Evolutionary conservation across 2,329 filamentous ascomycete genomes (phyloP), one percentile per base, ranked within the genome.

Genomic region (Stenocarpella maydis): DNA sequence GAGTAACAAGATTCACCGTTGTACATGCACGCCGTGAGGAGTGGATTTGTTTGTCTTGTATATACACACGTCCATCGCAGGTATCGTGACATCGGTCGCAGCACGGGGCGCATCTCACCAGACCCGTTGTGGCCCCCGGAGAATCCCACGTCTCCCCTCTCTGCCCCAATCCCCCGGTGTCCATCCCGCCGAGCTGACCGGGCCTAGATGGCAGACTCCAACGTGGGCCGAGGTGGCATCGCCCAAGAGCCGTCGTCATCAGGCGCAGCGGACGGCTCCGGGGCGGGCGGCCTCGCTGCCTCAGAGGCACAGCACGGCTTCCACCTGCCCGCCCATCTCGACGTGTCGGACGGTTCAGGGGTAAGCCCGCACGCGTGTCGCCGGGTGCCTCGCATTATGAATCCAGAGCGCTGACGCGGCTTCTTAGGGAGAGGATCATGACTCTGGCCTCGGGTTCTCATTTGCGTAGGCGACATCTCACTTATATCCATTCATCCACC

Each of bases 401-500:
- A 26, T n/a, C 12, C 15, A 43, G 17, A 26, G 19, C 17, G 10
- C 37, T 63, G 34, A 63, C n/a, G 0, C 3, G n/a, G 19, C 3
- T 21, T 55, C 21, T n/a, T 26, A 69, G 67, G 63, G 52, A 43
- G 67, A 69, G n/a, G 67, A 69, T 37, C 63, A 45, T 28, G 67
- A 69, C 67, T 69, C 67, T 19, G 67, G 52, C 41, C 37, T 69
- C 43, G 67, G 67, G 8, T 66, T 58, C 37, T 69, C 67, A 34
- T 58, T 69, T 14, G 65, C 61, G 67, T 69, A 69, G 47, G 58
- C 43, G 24, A 26, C 12, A 8, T 24, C 39, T 7, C 41, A 19
- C 37, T 12, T 37, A 31, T 9, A 47, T 49, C 19, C 17, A 37
- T 37, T 37, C 34, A 37, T 37, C 15, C 4, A n/a, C 19, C 17